Percentiles rank a stretch among this genome's conserved stretches.
phyloP scores from a whole-genome alignment of 1,139 yeast genomes.

The Hemisphaericaspora xylanilytica region DNA sequence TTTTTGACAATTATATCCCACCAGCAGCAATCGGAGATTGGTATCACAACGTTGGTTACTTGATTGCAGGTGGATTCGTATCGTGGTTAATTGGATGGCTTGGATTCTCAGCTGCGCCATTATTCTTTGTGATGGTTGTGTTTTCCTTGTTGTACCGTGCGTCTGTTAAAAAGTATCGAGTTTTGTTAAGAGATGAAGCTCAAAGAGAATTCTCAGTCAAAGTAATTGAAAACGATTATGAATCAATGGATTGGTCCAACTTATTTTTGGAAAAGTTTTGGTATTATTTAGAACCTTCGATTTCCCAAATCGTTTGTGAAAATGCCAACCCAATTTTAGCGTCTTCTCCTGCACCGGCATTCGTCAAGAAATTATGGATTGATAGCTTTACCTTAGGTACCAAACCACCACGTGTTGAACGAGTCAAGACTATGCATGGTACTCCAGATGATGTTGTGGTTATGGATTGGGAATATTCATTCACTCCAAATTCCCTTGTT shows the following conservation, averaged over 20 bases:
- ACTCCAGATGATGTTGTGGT: constrained; percentile 90
- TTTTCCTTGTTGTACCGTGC: constrained; percentile 74
- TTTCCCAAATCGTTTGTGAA: constrained; percentile 80
- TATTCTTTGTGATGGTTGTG: constrained; percentile 64
- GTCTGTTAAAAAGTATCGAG: constrained; percentile 76
- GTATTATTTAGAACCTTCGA: constrained; percentile 86
- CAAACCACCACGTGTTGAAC: constrained; percentile 90
- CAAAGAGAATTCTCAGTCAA: constrained; percentile 82
- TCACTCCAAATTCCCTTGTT: constrained; percentile 83
- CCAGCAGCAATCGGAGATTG: constrained; percentile 84
- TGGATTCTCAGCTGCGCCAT: constrained; percentile 74
- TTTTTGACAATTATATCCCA: constrained; percentile 70
- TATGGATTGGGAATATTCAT: constrained; percentile 92
- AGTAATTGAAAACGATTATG: constrained; percentile 82
- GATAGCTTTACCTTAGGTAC: constrained; percentile 90
- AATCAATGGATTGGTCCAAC: constrained; percentile 94
- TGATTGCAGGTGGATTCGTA: constrained; percentile 61
- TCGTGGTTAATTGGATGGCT: constrained; percentile 82
- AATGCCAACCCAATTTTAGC: constrained; percentile 83
- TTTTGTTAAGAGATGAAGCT: constrained; percentile 69
- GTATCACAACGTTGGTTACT: constrained; percentile 81
- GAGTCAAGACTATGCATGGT: constrained; percentile 82
- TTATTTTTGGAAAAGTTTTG: constrained; percentile 85
- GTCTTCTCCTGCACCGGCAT: constrained; percentile 74
- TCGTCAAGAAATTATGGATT: constrained; percentile 77